These are phyloP conservation scores for Populus trichocarpa DNA, from an alignment of 441 rosid genomes.

Conservation along the genomic window DNA sequence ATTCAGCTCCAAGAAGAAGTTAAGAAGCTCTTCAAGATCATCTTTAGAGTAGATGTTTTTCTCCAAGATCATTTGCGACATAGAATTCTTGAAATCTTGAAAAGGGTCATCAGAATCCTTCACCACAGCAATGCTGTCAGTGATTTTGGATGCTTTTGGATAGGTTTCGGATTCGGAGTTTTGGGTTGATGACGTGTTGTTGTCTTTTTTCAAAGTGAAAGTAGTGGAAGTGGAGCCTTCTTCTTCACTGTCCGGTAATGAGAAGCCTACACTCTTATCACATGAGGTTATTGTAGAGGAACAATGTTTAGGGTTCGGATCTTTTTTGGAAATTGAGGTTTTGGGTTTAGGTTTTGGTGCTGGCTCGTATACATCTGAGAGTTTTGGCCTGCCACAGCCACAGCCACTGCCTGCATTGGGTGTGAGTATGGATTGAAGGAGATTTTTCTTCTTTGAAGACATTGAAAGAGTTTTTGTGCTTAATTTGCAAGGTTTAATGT, in stretches of 20 bases:
- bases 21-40: slow-evolving; percentile 58
- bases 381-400: slow-evolving; percentile 29
- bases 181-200: background rate
- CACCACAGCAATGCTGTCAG: slow-evolving; percentile 49
- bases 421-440: slow-evolving; percentile 28
- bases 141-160: slow-evolving; percentile 27
- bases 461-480: slow-evolving; percentile 5
- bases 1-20: slow-evolving; percentile 59
- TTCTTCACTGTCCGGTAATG: slow-evolving; percentile 9
- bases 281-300: slow-evolving; percentile 8
- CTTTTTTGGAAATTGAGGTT: background rate
- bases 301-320: background rate
- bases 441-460: slow-evolving; percentile 34
- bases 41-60: slow-evolving; percentile 41
- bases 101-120: slow-evolving; percentile 62
- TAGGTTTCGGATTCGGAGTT: slow-evolving; percentile 18
- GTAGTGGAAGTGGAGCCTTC: slow-evolving; percentile 20
- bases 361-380: slow-evolving; percentile 27
- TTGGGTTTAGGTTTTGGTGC: slow-evolving; percentile 14
- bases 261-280: background rate
- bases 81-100: slow-evolving; percentile 53
- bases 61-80: slow-evolving; percentile 63
- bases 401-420: slow-evolving; percentile 22
- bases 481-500: background rate
- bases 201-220: background rate